phyloP scores from a whole-genome alignment of 805 yeast species.

The Wickerhamomyces queroliae region DNA sequence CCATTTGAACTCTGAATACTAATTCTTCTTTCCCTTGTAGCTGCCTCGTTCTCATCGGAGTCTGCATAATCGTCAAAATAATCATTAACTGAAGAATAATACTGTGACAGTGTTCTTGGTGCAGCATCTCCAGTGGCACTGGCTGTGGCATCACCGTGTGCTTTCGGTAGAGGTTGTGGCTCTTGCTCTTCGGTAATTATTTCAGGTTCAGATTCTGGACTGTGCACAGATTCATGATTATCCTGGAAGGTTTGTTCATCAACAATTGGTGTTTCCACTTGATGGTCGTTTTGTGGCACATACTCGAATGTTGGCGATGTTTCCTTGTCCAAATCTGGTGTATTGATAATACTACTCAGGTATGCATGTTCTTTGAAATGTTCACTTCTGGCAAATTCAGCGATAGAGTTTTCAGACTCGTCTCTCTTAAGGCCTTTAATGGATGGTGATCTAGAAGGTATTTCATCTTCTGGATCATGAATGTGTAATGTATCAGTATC shows the following conservation, averaged over 20 bases:
- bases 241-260: neutral
- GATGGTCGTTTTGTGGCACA: neutral
- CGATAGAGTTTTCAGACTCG: neutral
- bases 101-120: constrained; percentile 11
- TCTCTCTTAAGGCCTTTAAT: neutral
- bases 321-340: constrained; percentile 13
- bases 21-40: neutral
- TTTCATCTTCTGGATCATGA: constrained; percentile 8
- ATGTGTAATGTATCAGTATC: constrained; percentile 21
- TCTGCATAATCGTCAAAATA: constrained; percentile 22
- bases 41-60: neutral
- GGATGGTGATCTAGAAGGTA: neutral
- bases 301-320: too few relatives aligned
- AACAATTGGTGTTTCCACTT: too few relatives aligned
- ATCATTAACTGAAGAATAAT: constrained; percentile 19
- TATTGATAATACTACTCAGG: constrained; percentile 16
- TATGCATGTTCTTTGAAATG: constrained; percentile 17
- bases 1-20: constrained; percentile 20
- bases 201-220: neutral
- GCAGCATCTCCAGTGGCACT: constrained; percentile 4
- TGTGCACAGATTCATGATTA: neutral
- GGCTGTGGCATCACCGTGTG: neutral
- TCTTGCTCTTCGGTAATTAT: neutral
- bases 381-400: neutral
- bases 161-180: neutral